phyloP scores from a whole-genome alignment of 441 rosid genomes.

The Pelargonium fulgidum region DNA sequence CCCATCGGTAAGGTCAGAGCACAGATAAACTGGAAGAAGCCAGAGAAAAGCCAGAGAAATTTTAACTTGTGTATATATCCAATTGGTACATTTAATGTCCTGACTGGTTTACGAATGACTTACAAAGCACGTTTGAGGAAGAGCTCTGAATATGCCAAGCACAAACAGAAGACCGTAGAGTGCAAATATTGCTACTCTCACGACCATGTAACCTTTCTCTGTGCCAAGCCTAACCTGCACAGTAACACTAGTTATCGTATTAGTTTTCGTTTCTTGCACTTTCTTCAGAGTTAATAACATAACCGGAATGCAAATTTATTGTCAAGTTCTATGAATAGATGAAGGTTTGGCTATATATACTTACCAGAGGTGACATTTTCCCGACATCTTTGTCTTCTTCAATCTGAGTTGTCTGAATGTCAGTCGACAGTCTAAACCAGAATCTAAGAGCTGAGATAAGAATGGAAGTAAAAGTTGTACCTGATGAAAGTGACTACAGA shows the following conservation, averaged over 20 bases:
- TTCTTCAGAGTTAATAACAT: too few relatives aligned
- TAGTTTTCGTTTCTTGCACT: too few relatives aligned
- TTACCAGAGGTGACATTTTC: constrained; percentile 74
- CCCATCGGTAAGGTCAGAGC: constrained; percentile 66
- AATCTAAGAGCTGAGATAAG: background rate
- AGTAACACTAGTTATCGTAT: background rate
- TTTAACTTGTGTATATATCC: background rate
- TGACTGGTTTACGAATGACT: constrained; percentile 25
- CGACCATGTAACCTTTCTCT: constrained; percentile 45
- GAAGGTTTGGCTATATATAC: constrained; percentile 8
- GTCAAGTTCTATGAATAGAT: background rate
- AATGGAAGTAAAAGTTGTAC: constrained; percentile 21
- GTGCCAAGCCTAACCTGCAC: constrained; percentile 74
- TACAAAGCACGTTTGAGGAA: constrained; percentile 64
- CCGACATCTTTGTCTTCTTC: constrained; percentile 66
- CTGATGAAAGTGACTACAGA: constrained; percentile 94
- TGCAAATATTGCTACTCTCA: constrained; percentile 39
- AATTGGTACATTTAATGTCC: background rate
- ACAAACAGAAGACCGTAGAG: constrained; percentile 42
- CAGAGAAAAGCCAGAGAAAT: background rate
- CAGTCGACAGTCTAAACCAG: background rate
- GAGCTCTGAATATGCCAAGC: constrained; percentile 45
- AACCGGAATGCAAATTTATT: background rate
- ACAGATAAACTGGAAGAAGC: constrained; percentile 48
- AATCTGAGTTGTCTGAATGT: constrained; percentile 35